These are phyloP conservation scores for Vigna angularis DNA, from an alignment of 306 rosid genomes.

Conservation along the genomic window DNA sequence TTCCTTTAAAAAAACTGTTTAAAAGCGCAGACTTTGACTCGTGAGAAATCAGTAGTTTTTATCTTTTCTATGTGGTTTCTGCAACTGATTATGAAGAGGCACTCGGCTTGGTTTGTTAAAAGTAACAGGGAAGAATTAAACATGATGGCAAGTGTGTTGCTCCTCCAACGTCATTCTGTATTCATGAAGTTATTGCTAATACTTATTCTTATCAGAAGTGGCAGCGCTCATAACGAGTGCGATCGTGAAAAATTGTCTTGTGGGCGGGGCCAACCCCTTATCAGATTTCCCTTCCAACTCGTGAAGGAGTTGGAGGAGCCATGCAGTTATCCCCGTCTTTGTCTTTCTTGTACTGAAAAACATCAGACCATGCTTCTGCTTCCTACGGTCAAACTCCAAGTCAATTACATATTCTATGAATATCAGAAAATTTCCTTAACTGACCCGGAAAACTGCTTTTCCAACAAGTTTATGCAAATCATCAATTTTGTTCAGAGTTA, in stretches of 20 bases:
- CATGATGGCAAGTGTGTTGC: background rate
- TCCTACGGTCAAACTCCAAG: background rate
- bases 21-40: no score
- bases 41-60: no score
- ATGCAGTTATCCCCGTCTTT: background rate
- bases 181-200: background rate
- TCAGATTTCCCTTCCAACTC: background rate
- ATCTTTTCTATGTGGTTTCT: no score
- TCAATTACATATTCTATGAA: background rate
- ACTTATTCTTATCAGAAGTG: background rate
- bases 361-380: background rate
- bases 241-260: background rate
- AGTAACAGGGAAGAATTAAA: no score
- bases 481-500: background rate
- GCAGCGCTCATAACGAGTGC: background rate
- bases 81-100: no score
- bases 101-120: no score
- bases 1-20: no score
- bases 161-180: background rate
- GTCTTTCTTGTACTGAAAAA: background rate
- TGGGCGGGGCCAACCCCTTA: background rate
- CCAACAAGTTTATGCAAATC: background rate
- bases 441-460: background rate
- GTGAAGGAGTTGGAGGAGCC: background rate
- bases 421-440: accelerated